Base-by-base conservation (phyloP, 2,329 filamentous ascomycete species). In the Claviceps digitariae region DNA sequence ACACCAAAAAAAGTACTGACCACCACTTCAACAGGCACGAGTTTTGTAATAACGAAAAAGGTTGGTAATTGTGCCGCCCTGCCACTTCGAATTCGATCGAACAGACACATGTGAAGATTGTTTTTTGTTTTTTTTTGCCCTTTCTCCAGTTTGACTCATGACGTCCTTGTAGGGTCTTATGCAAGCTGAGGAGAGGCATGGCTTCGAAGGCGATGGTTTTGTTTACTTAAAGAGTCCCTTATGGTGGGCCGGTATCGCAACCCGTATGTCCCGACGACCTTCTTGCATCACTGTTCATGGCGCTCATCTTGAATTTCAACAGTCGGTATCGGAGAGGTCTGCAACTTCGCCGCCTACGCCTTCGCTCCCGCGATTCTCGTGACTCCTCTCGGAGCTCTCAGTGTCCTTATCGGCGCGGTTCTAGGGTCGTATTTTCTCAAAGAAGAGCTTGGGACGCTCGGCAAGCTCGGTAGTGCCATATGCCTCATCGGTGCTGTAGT, bases 21-120 rank as follows among this genome's bases (percentile, higher is more conserved):
- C 53, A 54, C 48, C 52, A 46, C 43, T 41, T 41, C 55, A 44
- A 46, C 62, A 93, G 89, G 90, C 65, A 90, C 88, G 51, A 95
- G 90, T 78, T 98, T 98, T 70, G 91, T 98, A 61, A 96, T 98
- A 64, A 98, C 94, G 48, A 98, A 98, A 74, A 97, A 96, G 80
- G 87, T 47, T 20, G 8, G 45, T 44, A 93, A 17, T 64, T 60
- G 41, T 21, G 4, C 29, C 25, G 21, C 38, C 38, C 36, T 8
- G 47, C 3, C 4, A 2, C 31, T 20, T 38, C 5, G 9, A 10
- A 20, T 29, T 20, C 8, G 6, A 8, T n/a, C 15, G 15, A 31
- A 10, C 9, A 3, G 25, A 29, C 21, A 9, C 23, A 23, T 44
- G 20, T 15, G 6, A 15, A 15, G 25, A 44, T 25, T 10, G 2